phyloP scores from a whole-genome alignment of 257 asterid genomes.

The Linaria vulgaris region DNA sequence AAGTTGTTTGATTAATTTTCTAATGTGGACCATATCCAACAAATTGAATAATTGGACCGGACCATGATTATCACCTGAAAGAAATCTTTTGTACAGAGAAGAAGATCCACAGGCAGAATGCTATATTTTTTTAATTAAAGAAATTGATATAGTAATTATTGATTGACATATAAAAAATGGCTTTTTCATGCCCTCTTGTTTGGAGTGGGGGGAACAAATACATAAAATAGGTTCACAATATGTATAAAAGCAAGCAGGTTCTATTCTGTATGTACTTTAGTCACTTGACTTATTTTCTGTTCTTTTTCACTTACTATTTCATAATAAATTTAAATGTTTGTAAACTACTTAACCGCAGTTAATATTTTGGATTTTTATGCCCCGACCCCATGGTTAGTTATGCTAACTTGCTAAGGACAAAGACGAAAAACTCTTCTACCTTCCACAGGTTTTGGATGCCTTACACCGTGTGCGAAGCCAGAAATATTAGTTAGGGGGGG shows the following conservation, averaged over 20 bases:
- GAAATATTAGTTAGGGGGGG: too few relatives aligned
- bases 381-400: too few relatives aligned
- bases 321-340: neutral
- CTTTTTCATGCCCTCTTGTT: constrained; percentile 54
- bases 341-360: too few relatives aligned
- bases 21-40: constrained; percentile 45
- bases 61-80: constrained; percentile 40
- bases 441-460: too few relatives aligned
- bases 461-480: too few relatives aligned
- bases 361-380: too few relatives aligned
- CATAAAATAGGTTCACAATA: constrained; percentile 34
- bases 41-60: neutral
- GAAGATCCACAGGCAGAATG: constrained; percentile 50
- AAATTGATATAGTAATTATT: constrained; percentile 26
- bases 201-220: constrained; percentile 82
- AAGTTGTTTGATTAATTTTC: constrained; percentile 10
- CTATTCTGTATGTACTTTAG: constrained; percentile 26
- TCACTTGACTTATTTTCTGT: constrained; percentile 14
- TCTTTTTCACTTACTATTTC: neutral
- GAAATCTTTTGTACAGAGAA: constrained; percentile 56
- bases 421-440: too few relatives aligned
- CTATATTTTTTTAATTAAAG: constrained; percentile 29
- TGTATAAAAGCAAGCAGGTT: constrained; percentile 41
- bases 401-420: too few relatives aligned
- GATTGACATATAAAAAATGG: constrained; percentile 32